Base-by-base conservation (phyloP, 257 asterid genomes). In the Lycium ferocissimum region DNA sequence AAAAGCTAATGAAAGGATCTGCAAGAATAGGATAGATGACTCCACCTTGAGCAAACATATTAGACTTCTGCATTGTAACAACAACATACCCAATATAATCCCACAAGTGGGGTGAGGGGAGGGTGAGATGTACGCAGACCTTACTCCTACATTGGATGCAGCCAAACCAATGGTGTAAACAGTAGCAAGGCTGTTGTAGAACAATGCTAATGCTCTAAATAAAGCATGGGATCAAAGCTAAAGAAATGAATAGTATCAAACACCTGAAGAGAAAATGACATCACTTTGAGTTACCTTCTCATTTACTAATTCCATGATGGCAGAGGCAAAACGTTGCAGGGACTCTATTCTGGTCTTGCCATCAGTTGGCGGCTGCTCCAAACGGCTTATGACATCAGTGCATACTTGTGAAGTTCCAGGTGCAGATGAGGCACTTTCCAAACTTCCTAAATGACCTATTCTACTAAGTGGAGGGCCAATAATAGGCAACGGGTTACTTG, bases 301-400 rank as follows among this genome's bases (percentile, higher is more conserved):
- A 79, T 89, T 91, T 67, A 94, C 97, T 84, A 95, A 88, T 84
- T 93, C 97, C 22, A 91, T 86, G 83, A 95, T 90, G 79, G 92
- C 92, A 85, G 93, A 88, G 70, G 97, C 98, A 86, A 81, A 91
- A 51, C 70, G 85, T 89, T 89, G 93, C 90, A 95, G 88, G 70
- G 99, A 93, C 86, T 90, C 92, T 84, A 94, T 92, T 92, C 97
- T 91, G 78, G 92, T 89, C 91, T 89, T 79, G 92, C 90, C 90
- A 89, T 94, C 94, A 80, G 92, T 84, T 71, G 97, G 86, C 76
- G 92, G 93, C 86, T 91, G 92, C 89, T 93, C 97, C 17, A 88
- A 89, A 54, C 83, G 81, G 84, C 90, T 92, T 35, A 73, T 84
- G 83, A 87, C 76, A 87, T 92, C 92, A 63, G 87, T 59, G 51